Percentiles rank a stretch among this genome's conserved stretches.
Conservation (phyloP, 148 eudicot genomes). For the Drosera capensis region DNA sequence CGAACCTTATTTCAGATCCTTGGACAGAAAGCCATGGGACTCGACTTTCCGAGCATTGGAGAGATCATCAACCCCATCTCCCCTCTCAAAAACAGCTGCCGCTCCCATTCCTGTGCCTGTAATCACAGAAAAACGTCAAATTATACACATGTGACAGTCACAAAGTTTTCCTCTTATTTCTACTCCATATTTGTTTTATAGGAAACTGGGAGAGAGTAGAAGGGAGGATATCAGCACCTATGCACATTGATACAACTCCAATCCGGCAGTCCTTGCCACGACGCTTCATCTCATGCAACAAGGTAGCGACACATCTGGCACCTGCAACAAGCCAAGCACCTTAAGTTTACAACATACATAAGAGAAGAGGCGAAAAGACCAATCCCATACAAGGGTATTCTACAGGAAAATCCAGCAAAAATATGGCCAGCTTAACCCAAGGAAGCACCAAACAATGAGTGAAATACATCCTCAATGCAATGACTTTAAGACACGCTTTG, state of each 20-base stretch:
- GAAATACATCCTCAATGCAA: too few species aligned
- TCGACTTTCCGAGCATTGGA: slow-evolving; percentile 46
- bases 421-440: too few species aligned
- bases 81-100: slow-evolving; percentile 96
- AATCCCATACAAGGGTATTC: background rate
- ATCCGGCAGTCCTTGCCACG: slow-evolving; percentile 65
- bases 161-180: too few species aligned
- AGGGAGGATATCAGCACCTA: slow-evolving; percentile 20
- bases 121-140: background rate
- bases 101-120: slow-evolving; percentile 99
- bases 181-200: too few species aligned
- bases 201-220: background rate
- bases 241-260: slow-evolving; percentile 89
- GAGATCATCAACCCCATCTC: slow-evolving; percentile 61
- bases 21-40: slow-evolving; percentile 34
- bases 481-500: background rate
- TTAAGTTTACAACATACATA: background rate
- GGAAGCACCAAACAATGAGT: too few species aligned
- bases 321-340: slow-evolving; percentile 23
- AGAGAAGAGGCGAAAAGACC: too few species aligned
- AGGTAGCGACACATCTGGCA: slow-evolving; percentile 71
- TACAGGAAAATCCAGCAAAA: too few species aligned
- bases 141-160: background rate
- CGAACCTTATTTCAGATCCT: too few species aligned
- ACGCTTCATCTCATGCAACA: slow-evolving; percentile 81